phyloP scores from a whole-genome alignment of 495 filamentous ascomycete species.

The Penicillium ucsense region DNA sequence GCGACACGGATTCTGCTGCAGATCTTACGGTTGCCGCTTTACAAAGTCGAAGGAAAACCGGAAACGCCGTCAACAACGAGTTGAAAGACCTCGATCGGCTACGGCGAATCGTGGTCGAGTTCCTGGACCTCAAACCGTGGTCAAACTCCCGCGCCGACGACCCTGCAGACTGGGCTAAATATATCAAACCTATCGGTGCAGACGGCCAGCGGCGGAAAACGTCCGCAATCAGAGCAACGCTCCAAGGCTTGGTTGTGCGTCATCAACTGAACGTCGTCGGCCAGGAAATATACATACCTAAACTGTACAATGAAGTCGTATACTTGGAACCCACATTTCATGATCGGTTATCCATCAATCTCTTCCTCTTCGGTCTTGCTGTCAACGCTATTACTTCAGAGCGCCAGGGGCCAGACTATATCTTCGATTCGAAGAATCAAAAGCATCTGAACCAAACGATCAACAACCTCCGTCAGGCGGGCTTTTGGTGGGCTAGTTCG shows the following conservation, averaged over 20 bases:
- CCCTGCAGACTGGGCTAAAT: conserved; percentile 57
- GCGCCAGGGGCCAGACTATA: conserved; percentile 71
- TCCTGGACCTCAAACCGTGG: conserved; percentile 74
- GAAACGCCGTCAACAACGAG: conserved; percentile 41
- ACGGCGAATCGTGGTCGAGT: conserved; percentile 58
- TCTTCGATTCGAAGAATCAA: conserved; percentile 68
- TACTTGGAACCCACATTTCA: conserved; percentile 73
- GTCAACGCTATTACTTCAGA: conserved; percentile 89
- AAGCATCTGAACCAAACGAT: conserved; percentile 56
- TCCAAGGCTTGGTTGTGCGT: conserved; percentile 73
- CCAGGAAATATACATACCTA: conserved; percentile 53
- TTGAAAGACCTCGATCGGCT: conserved; percentile 66
- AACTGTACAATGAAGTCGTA: conserved; percentile 59
- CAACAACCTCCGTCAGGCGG: conserved; percentile 73
- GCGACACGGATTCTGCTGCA: conserved; percentile 26
- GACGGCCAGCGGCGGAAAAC: conserved; percentile 45
- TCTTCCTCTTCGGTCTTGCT: conserved; percentile 71
- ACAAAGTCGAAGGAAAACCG: conserved; percentile 27
- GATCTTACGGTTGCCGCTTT: conserved; percentile 20
- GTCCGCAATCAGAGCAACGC: conserved; percentile 54
- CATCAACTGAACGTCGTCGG: conserved; percentile 63
- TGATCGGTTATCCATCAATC: conserved; percentile 73
- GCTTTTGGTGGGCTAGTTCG: conserved; percentile 83
- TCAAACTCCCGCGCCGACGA: conserved; percentile 40
- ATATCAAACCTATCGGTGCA: conserved; percentile 57